A percentile compares a stretch with the other conserved stretches of the same genome.
Conservation (phyloP, 352 stramenopile genomes). For the Phytophthora megakarya region DNA sequence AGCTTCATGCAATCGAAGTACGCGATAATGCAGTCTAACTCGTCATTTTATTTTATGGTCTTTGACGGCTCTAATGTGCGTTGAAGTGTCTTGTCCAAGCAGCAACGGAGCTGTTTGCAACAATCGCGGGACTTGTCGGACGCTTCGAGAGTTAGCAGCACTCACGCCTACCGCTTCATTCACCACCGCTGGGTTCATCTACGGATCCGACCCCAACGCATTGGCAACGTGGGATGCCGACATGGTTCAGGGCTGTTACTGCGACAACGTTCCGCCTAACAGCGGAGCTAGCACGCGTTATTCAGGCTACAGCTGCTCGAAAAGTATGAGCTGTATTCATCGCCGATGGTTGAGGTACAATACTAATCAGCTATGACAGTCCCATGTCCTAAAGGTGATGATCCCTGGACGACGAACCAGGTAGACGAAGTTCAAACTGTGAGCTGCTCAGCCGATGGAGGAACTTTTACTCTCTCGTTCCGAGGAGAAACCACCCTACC, state of each 20-base stretch:
- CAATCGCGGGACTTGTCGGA: slow-evolving; percentile 50
- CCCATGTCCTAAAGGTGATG: slow-evolving; percentile 84
- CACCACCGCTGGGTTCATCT: slow-evolving; percentile 50
- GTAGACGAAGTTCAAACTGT: slow-evolving; percentile 82
- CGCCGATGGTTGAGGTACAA: neutral
- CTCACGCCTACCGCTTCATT: slow-evolving; percentile 50
- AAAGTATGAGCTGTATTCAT: slow-evolving; percentile 39
- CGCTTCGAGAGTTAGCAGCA: slow-evolving; percentile 57
- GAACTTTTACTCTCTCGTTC: slow-evolving; percentile 82
- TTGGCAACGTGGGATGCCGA: slow-evolving; percentile 88
- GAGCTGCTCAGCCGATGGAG: slow-evolving; percentile 65
- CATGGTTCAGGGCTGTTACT: slow-evolving; percentile 86
- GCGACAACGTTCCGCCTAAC: slow-evolving; percentile 75
- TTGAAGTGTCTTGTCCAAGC: slow-evolving; percentile 54
- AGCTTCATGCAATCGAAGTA: slow-evolving; percentile 68
- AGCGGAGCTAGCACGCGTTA: slow-evolving; percentile 56
- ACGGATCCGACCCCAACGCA: slow-evolving; percentile 77
- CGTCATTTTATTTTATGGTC: neutral
- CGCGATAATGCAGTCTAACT: neutral
- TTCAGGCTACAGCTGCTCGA: slow-evolving; percentile 78
- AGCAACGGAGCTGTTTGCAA: slow-evolving; percentile 42
- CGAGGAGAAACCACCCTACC: slow-evolving; percentile 60
- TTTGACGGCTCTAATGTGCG: neutral
- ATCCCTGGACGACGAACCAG: slow-evolving; percentile 82
- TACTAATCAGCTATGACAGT: slow-evolving; percentile 29